These are phyloP conservation scores for Parasitella parasitica DNA, from an alignment of 371 early-diverging fungal genomes.

Conservation along the genomic window DNA sequence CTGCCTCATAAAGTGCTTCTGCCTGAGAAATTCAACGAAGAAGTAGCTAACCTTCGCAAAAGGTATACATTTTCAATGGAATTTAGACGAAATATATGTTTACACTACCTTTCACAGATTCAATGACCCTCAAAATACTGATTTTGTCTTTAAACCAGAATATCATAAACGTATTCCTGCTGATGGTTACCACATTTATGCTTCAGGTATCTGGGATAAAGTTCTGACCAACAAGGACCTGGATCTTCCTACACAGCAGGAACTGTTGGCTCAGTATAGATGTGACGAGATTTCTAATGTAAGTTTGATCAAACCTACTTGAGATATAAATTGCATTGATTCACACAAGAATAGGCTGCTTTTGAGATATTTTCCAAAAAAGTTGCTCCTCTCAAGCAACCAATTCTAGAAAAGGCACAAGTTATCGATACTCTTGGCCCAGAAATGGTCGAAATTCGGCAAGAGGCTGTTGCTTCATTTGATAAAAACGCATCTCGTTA, in stretches of 20 bases:
- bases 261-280: conserved; percentile 94
- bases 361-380: conserved; percentile 66
- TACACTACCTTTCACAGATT: conserved; percentile 61
- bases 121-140: conserved; percentile 60
- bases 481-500: conserved; percentile 92
- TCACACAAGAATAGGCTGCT: conserved; percentile 41
- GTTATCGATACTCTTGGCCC: conserved; percentile 76
- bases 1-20: conserved; percentile 91
- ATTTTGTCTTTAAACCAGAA: conserved; percentile 82
- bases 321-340: no score
- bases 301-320: not conserved
- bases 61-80: conserved; percentile 46
- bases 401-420: conserved; percentile 71
- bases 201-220: conserved; percentile 91
- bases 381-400: conserved; percentile 63
- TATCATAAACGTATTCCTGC: conserved; percentile 94
- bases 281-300: conserved; percentile 94
- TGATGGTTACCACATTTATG: conserved; percentile 92
- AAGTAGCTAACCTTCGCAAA: conserved; percentile 65
- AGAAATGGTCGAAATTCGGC: conserved; percentile 58
- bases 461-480: conserved; percentile 66
- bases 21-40: conserved; percentile 80
- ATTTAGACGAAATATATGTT: not conserved
- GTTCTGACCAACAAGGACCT: conserved; percentile 92
- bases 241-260: conserved; percentile 97